Base-by-base conservation (phyloP, 805 yeast species). In the Nakazawaea ishiwadae region DNA sequence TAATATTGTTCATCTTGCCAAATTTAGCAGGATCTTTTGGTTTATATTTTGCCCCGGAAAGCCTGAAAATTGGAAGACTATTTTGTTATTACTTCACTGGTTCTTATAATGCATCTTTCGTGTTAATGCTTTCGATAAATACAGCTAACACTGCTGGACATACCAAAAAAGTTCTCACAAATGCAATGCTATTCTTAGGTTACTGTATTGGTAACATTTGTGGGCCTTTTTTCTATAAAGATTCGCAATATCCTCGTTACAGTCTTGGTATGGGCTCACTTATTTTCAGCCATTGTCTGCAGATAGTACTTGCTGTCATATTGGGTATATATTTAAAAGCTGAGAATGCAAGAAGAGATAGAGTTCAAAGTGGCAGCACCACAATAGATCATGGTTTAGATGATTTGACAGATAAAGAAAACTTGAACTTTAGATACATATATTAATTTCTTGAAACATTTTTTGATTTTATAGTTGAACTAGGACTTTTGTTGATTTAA, bases 121-220 rank as follows among this genome's bases (percentile, higher is more conserved):
- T 18, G 38, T 44, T 39, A 42, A 31, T 58, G 23, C 47, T 63
- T 34, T 52, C 63, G 9, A 44, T 51, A 31, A 48, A 61, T 21
- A 55, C 59, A 31, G 55, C 67, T 19, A 66, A 66, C 43, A 64
- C 69, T 17, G 65, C 71, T 2, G 70, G 71, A 1, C 55, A 63
- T 26, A 63, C 68, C 17, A 66, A 66, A 40, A 55, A 66, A 39
- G 52, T 63, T 30, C 49, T 60, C 27, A 48, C 69, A 27, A 60
- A 61, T 39, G 60, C 58, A 16, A 43, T 58, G 12, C 59, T 62
- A 4, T 62, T 65, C 62, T 55, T 65, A 40, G 62, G 58, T 15
- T 63, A 63, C 40, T 59, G 68, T 10, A 44, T 62, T 17, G 66
- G 64, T 2, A 52, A 60, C 44, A 52, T 66, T 24, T 57, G 59